phyloP scores from a whole-genome alignment of 805 yeast species.

The Starmerella scarabaei region DNA sequence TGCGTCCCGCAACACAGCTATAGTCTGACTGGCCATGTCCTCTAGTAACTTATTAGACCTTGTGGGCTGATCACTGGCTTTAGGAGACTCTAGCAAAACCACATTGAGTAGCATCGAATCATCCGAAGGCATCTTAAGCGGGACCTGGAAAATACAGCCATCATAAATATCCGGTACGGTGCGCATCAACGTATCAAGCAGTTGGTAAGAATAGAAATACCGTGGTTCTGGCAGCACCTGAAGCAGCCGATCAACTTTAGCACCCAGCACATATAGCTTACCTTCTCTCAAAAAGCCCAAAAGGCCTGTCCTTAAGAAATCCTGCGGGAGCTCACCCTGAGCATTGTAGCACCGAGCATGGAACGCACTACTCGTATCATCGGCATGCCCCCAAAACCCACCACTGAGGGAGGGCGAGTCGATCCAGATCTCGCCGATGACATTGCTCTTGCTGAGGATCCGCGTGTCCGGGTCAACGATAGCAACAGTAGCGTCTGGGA shows the following conservation, averaged over 20 bases:
- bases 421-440: constrained; percentile 96
- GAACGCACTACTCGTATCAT: constrained; percentile 60
- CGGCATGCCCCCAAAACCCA: constrained; percentile 65
- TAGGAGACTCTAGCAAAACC: constrained; percentile 64
- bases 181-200: constrained; percentile 70
- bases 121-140: constrained; percentile 31
- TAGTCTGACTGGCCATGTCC: constrained; percentile 36
- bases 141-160: constrained; percentile 80
- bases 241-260: constrained; percentile 75
- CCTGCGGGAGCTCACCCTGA: constrained; percentile 55
- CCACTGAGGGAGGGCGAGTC: constrained; percentile 85
- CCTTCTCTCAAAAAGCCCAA: constrained; percentile 83
- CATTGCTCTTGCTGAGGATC: constrained; percentile 55
- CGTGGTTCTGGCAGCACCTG: constrained; percentile 22
- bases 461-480: constrained; percentile 89
- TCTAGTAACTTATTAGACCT: constrained; percentile 39
- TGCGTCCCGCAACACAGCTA: constrained; percentile 36
- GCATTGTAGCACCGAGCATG: constrained; percentile 71
- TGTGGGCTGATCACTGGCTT: constrained; percentile 29
- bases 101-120: constrained; percentile 59
- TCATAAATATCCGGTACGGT: constrained; percentile 73
- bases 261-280: constrained; percentile 73
- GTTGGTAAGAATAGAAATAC: constrained; percentile 77
- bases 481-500: constrained; percentile 88
- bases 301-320: constrained; percentile 79